Evolutionary conservation across 2,329 filamentous ascomycete genomes (phyloP).

Genomic region (Fusarium transvaalense): DNA sequence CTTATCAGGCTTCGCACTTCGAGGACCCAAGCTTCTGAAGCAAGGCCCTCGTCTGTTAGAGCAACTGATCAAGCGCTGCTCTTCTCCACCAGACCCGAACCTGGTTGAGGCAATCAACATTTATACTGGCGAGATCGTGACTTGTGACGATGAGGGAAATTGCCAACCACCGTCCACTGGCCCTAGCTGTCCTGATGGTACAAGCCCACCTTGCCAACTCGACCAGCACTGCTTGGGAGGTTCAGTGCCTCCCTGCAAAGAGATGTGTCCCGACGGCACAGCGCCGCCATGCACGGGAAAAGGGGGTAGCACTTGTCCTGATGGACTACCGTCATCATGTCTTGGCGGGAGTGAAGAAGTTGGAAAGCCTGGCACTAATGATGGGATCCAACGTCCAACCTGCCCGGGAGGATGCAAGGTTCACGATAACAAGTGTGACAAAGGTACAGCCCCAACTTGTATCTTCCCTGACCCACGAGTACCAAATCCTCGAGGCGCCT

Average conservation of each 20-base stretch:
- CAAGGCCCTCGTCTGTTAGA: background rate
- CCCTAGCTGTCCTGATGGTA: background rate
- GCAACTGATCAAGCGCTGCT: background rate
- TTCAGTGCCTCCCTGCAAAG: background rate
- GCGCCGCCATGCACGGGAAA: background rate
- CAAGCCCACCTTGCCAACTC: background rate
- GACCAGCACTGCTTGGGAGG: background rate
- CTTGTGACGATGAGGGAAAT: background rate
- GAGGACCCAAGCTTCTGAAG: background rate
- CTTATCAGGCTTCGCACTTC: background rate
- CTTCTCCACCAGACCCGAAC: background rate
- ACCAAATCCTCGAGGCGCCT: background rate
- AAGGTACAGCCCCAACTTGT: background rate
- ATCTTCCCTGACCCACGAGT: background rate
- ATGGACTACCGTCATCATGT: background rate
- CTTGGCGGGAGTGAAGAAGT: background rate
- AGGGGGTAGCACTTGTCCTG: background rate
- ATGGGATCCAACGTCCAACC: background rate
- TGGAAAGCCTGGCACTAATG: background rate
- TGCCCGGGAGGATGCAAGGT: background rate
- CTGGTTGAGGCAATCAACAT: background rate
- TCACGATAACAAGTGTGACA: background rate
- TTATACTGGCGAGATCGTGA: constrained; percentile 1
- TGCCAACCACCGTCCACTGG: background rate
- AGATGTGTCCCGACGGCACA: background rate